phyloP scores from a whole-genome alignment of 225 moss, liverwort and hornwort species.

The Physcomitrellopsis africana region DNA sequence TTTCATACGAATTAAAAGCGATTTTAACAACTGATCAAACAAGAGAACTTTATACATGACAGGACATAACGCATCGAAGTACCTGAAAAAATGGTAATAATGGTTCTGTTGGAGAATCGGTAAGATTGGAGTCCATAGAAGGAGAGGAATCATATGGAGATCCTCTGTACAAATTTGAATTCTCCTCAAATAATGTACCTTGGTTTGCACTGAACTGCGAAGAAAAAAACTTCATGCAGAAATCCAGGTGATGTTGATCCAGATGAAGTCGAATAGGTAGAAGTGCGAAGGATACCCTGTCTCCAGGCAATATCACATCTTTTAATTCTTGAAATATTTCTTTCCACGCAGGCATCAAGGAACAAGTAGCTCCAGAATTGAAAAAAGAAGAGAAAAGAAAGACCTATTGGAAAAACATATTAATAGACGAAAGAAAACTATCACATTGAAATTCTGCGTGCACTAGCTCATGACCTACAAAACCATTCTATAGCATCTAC shows the following conservation, averaged over 20 bases:
- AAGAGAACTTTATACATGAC: not conserved
- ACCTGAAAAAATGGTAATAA: constrained; percentile 97
- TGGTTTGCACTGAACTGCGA: constrained; percentile 53
- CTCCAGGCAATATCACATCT: constrained; percentile 33
- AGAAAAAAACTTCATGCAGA: constrained; percentile 86
- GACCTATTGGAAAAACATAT: not conserved
- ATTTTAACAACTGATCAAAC: constrained; percentile 4
- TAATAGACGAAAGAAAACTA: not conserved
- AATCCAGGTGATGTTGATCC: constrained; percentile 96
- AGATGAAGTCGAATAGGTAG: constrained; percentile 90
- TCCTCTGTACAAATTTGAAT: constrained; percentile 47
- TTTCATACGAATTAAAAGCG: not conserved
- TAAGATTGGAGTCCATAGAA: constrained; percentile 60
- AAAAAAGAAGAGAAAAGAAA: not conserved
- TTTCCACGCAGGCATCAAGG: constrained; percentile 15
- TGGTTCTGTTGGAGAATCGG: constrained; percentile 77
- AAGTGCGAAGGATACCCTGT: constrained; percentile 81
- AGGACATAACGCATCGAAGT: constrained; percentile 20
- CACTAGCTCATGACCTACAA: constrained; percentile 9
- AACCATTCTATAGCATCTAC: not conserved
- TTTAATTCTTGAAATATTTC: constrained; percentile 14
- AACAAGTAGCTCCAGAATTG: not conserved
- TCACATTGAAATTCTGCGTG: constrained; percentile 11
- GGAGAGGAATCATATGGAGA: constrained; percentile 51
- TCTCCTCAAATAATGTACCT: constrained; percentile 53